Conservation (phyloP, 2,329 filamentous ascomycete genomes). For the Epichloe elymi region DNA sequence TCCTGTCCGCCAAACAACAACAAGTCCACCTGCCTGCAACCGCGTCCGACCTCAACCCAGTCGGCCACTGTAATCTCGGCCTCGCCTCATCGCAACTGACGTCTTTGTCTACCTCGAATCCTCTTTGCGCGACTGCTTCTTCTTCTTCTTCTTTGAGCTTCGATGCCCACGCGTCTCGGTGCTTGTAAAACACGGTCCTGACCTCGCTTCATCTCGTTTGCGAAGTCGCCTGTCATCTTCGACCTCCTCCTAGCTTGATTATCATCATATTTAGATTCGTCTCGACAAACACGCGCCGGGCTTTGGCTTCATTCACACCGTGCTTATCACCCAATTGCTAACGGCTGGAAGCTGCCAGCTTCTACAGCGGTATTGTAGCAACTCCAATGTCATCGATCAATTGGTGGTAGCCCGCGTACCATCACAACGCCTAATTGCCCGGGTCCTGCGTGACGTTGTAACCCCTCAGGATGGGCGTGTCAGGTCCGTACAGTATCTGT, state of each 20-base stretch:
- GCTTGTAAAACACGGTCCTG: not conserved
- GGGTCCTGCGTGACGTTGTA: not conserved
- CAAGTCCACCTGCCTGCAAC: not conserved
- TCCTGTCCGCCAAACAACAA: not conserved
- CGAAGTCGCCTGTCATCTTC: not conserved
- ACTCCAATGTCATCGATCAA: not conserved
- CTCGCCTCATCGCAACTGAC: not conserved
- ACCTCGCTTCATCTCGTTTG: not conserved
- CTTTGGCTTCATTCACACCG: not conserved
- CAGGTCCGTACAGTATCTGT: conserved; percentile 15
- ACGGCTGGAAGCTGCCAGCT: not conserved
- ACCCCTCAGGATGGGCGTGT: conserved; percentile 21
- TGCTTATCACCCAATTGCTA: not conserved
- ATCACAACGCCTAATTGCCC: not conserved
- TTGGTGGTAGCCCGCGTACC: not conserved
- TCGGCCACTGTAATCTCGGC: not conserved
- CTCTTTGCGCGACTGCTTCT: not conserved
- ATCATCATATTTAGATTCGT: not conserved
- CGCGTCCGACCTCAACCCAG: not conserved
- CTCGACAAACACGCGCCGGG: not conserved
- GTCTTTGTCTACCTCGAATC: not conserved
- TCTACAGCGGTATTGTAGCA: not conserved
- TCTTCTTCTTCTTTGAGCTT: not conserved
- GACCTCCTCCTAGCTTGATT: not conserved
- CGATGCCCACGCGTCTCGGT: not conserved